Base-by-base conservation (phyloP, 257 asterid genomes). In the Anisodus tanguticus region DNA sequence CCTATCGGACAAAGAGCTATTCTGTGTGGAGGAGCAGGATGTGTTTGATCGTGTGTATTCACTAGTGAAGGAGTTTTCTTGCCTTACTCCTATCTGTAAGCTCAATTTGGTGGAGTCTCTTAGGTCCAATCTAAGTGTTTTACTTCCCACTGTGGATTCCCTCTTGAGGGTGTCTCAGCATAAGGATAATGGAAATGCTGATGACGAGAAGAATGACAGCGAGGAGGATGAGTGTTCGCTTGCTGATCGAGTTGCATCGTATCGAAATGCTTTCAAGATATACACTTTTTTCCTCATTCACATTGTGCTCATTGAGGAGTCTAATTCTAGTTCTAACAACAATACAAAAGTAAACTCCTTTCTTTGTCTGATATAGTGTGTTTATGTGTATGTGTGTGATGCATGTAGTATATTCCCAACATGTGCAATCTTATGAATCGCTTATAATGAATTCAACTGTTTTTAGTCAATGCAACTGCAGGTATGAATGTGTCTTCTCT, bases 1-100 rank as follows among this genome's bases (percentile, higher is more conserved):
- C 92, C 87, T 96, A 83, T 92, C 99, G 76, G 99, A 94, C 82
- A 94, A 91, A 91, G 99, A 94, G 87, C 47, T 94, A 2, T 92
- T 96, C 87, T 94, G 98, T 72, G 86, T 96, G 39, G 99, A 94
- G 78, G 99, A 96, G 86, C 99, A 92, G 89, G 97, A 93, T 0
- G 82, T 96, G 66, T 96, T 96, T 72, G 99, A 94, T 82, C 91
- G 97, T 19, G 97, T 92, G 12, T 94, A 92, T 78, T 92, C 97
- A 47, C 83, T 94, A 85, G 98, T 96, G 57, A 96, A 96, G 93
- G 93, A 89, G 31, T 96, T 94, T 80, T 78, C 86, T 66, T 59
- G 84, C 54, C 93, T 96, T 59, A 84, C 87, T 26, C 86, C 95
- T 0, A 88, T 87, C 1, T 88, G 95, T 91, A 96, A 96, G 90